Evolutionary conservation across 2,329 filamentous ascomycete genomes (phyloP).

Genomic region (Penicillium sp.): DNA sequence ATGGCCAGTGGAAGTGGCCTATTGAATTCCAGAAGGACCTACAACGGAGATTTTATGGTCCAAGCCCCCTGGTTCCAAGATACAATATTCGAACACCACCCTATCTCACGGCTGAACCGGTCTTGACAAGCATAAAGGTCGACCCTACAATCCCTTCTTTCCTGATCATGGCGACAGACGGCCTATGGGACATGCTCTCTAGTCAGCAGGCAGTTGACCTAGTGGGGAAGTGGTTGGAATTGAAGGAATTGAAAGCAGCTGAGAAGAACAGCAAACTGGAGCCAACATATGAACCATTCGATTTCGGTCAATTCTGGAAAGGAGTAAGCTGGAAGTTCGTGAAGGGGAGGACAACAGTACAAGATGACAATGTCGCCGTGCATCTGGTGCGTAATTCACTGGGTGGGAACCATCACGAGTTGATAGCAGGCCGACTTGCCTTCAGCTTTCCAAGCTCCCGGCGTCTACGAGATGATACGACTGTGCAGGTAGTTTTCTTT

Average conservation of each 20-base stretch:
- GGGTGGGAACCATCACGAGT: constrained; percentile 43
- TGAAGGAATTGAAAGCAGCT: constrained; percentile 31
- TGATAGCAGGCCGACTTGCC: constrained; percentile 29
- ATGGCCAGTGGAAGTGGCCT: constrained; percentile 64
- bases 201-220: constrained; percentile 55
- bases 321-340: constrained; percentile 3
- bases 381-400: constrained; percentile 52
- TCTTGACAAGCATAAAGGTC: constrained; percentile 55
- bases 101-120: constrained; percentile 63
- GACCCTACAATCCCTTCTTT: constrained; percentile 50
- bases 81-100: constrained; percentile 49
- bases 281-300: constrained; percentile 12
- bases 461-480: constrained; percentile 48
- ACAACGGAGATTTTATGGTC: constrained; percentile 27
- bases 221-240: constrained; percentile 51
- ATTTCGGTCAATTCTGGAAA: constrained; percentile 18
- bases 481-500: constrained; percentile 47
- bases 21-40: constrained; percentile 45
- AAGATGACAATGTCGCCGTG: constrained; percentile 50
- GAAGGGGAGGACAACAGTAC: constrained; percentile 38
- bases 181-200: constrained; percentile 59
- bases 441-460: constrained; percentile 28
- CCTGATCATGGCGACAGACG: constrained; percentile 62
- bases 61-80: constrained; percentile 43
- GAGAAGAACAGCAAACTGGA: constrained; percentile 29